These are phyloP conservation scores for Mortierella hygrophila DNA, from an alignment of 192 early-diverging fungal species.

Conservation along the genomic window DNA sequence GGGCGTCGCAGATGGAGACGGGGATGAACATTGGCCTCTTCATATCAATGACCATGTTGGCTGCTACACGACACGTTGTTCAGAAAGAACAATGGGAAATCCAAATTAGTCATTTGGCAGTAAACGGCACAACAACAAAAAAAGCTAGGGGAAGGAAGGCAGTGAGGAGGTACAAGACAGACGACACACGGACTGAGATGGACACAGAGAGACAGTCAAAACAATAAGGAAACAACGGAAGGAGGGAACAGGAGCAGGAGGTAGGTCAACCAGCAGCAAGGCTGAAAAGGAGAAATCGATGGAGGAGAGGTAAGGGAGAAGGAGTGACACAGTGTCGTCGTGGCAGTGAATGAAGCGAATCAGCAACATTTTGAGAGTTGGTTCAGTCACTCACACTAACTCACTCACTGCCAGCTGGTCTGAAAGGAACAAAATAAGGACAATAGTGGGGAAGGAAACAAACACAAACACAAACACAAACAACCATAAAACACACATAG, in stretches of 20 bases:
- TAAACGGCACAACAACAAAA: neutral
- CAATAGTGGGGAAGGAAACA: neutral
- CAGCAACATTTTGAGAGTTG: neutral
- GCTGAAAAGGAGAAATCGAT: neutral
- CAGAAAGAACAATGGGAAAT: constrained; percentile 7
- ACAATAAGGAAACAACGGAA: neutral
- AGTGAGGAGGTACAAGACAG: neutral
- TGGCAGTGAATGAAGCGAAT: neutral
- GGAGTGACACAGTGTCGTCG: neutral
- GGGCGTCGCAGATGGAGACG: constrained; percentile 51
- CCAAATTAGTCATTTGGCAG: constrained; percentile 29
- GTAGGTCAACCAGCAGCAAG: neutral
- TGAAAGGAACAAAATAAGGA: neutral
- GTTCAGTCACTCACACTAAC: too few relatives aligned
- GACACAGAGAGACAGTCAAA: neutral
- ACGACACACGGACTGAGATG: neutral
- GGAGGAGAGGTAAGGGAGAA: neutral
- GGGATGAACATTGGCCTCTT: constrained; percentile 57
- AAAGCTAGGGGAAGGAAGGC: neutral
- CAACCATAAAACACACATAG: neutral
- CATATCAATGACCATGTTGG: constrained; percentile 49
- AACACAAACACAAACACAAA: neutral
- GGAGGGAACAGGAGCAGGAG: neutral
- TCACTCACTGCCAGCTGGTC: neutral
- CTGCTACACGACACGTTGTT: constrained; percentile 16